Evolutionary conservation across 2,329 filamentous ascomycete species (phyloP), one percentile per base, ranked within the genome.

Genomic region (Talaromyces sp.): DNA sequence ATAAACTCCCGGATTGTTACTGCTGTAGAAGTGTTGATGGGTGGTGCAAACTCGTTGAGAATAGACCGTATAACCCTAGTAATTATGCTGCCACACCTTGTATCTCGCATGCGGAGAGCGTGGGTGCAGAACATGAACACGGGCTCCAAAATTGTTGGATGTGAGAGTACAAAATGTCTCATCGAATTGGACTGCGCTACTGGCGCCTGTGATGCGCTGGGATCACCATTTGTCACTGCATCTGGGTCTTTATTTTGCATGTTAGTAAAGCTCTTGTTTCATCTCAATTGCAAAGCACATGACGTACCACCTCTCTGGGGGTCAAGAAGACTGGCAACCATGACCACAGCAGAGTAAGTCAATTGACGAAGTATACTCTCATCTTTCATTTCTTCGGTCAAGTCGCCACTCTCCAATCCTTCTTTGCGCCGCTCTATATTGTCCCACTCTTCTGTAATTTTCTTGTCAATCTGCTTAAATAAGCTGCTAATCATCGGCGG

Each of bases 381-480:
- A 6, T 91, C 89, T 76, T 97, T 96, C 95, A 99, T 99, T 78
- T 99, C 95, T 67, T 97, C 92, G 1, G 90, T 91, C 59, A 99
- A 79, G 63, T 91, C 90, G 60, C 93, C 91, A 23, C 88, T 88
- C 3, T 88, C 88, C 1, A 88, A 84, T 50, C 85, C 83, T 12
- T 87, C 79, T 71, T 80, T 70, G 69, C 77, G 68, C 72, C 81
- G 68, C 63, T 88, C 85, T 62, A 97, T 86, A 66, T 86, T 86
- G 64, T 89, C 86, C 95, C 95, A 99, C 73, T 98, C 94, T 0
- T 85, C 82, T 36, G 87, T 90, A 65, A 98, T 90, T 77, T 98
- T 98, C 47, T 83, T 81, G 71, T 98, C 92, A 75, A 97, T 89
- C 68, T 95, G 91, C 63, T 85, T 83, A 73, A 97, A 98, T 66